A percentile compares a stretch with the other conserved stretches of the same genome.
Evolutionary conservation across 192 early-diverging fungal genomes (phyloP).

Genomic region (Endogone sp.): DNA sequence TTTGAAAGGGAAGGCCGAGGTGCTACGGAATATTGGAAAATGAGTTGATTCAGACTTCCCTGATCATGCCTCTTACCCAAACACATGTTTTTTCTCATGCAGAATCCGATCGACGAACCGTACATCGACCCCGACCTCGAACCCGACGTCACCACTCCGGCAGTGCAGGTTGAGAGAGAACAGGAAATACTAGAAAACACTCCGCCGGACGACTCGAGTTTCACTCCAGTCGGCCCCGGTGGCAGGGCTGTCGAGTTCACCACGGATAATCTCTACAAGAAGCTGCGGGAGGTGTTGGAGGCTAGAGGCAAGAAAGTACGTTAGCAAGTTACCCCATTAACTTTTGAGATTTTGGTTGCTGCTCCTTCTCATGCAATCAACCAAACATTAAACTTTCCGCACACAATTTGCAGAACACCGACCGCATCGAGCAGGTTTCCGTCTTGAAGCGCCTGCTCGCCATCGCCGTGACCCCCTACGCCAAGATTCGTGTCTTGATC

Average conservation of each 20-base stretch:
- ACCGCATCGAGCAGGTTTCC: conserved; percentile 73
- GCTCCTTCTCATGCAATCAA: background rate
- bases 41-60: too few relatives aligned
- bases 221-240: conserved; percentile 64
- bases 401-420: conserved; percentile 60
- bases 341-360: conserved; percentile 3
- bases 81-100: too few relatives aligned
- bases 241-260: conserved; percentile 63
- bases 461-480: conserved; percentile 65
- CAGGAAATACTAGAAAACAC: too few relatives aligned
- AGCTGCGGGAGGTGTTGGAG: conserved; percentile 70
- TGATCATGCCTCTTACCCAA: too few relatives aligned
- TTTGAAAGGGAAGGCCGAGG: too few relatives aligned
- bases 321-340: background rate
- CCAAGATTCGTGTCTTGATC: conserved; percentile 81
- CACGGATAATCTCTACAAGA: conserved; percentile 77
- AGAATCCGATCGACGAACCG: too few relatives aligned
- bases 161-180: too few relatives aligned
- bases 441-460: conserved; percentile 61
- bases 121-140: too few relatives aligned
- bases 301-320: conserved; percentile 88
- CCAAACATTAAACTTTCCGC: background rate
- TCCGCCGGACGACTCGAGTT: conserved; percentile 68
- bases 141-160: too few relatives aligned
- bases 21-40: too few relatives aligned